These are phyloP conservation scores for Daldinia caldariorum DNA, from an alignment of 495 filamentous ascomycete genomes.

Conservation along the genomic window DNA sequence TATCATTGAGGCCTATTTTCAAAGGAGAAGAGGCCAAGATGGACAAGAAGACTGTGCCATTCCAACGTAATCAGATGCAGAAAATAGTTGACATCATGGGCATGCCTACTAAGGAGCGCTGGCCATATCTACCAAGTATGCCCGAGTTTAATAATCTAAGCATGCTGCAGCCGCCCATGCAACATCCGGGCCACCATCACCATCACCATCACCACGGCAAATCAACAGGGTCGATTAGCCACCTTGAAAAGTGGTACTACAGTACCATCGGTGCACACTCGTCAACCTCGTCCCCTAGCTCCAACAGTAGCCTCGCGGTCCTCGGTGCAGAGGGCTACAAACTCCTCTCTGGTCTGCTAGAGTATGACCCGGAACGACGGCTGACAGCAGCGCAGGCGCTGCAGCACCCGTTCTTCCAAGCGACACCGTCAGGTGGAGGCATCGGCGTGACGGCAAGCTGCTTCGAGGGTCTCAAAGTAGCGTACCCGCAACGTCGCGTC, in stretches of 20 bases:
- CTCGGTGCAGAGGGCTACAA: conserved; percentile 82
- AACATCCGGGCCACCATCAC: conserved; percentile 54
- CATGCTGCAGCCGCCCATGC: conserved; percentile 65
- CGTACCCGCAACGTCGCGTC: conserved; percentile 90
- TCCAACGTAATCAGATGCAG: conserved; percentile 98
- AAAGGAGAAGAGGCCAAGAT: conserved; percentile 99
- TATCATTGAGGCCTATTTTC: conserved; percentile 93
- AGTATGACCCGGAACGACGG: conserved; percentile 91
- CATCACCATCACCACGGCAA: conserved; percentile 56
- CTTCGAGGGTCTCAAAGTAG: conserved; percentile 85
- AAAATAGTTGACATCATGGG: conserved; percentile 98
- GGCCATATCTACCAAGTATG: conserved; percentile 83
- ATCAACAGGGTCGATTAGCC: conserved; percentile 54
- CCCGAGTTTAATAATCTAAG: conserved; percentile 81
- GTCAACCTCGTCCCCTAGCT: conserved; percentile 49
- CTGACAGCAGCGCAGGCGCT: conserved; percentile 86
- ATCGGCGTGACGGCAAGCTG: conserved; percentile 69
- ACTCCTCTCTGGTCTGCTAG: conserved; percentile 80
- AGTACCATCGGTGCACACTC: conserved; percentile 62
- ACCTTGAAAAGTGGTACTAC: conserved; percentile 68
- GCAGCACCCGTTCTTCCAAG: conserved; percentile 85
- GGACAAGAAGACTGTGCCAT: conserved; percentile 98
- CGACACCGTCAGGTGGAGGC: conserved; percentile 39
- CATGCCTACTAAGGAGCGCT: conserved; percentile 85
- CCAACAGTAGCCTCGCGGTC: conserved; percentile 55